Percentiles rank a stretch among this genome's conserved stretches.
These are phyloP conservation scores for Nicotiana tabacum DNA, from an alignment of 257 asterid genomes.

Conservation along the genomic window DNA sequence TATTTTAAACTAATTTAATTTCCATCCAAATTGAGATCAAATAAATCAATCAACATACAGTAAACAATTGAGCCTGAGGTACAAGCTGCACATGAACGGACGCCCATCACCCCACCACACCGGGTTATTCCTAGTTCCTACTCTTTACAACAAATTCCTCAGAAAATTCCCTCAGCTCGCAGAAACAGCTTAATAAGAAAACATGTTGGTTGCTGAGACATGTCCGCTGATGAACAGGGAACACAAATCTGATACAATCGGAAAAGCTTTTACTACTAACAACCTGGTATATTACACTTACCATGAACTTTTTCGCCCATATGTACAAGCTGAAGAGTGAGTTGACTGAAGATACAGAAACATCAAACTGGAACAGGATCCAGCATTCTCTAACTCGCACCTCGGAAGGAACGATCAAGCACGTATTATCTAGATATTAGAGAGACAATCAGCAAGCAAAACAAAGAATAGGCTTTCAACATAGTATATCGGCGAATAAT, in stretches of 20 bases:
- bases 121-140: not conserved
- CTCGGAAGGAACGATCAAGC: conserved; percentile 14
- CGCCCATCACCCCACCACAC: not conserved
- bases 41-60: not conserved
- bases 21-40: not conserved
- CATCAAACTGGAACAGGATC: not conserved
- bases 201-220: not conserved
- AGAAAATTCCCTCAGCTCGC: not conserved
- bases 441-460: not conserved
- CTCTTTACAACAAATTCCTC: not conserved
- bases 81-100: not conserved
- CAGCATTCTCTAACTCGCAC: not conserved
- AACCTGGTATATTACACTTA: not conserved
- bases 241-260: not conserved
- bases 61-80: not conserved
- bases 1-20: not conserved
- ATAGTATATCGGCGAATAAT: not conserved
- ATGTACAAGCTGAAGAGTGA: conserved; percentile 2
- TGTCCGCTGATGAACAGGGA: not conserved
- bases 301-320: not conserved
- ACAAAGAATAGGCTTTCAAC: not conserved
- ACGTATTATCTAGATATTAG: conserved; percentile 19
- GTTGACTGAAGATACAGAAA: not conserved
- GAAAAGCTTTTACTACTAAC: not conserved
- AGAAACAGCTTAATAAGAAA: not conserved